A percentile compares a stretch with the other conserved stretches of the same genome.
phyloP scores from a whole-genome alignment of 2,329 filamentous ascomycete genomes.

The Cladorrhinum sp. region DNA sequence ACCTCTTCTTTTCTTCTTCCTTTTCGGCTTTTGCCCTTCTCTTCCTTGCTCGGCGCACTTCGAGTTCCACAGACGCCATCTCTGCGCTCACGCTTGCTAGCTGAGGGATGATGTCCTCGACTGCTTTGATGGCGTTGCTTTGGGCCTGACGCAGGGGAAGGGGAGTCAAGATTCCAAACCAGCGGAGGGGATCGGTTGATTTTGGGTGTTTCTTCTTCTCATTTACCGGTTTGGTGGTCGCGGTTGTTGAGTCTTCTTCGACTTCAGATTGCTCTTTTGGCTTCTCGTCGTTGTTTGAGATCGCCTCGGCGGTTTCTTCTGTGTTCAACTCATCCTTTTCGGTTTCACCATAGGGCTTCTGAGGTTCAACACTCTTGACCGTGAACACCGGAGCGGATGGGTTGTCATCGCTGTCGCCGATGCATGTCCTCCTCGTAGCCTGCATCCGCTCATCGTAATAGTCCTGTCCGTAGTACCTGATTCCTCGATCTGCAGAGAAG shows the following conservation, averaged over 20 bases:
- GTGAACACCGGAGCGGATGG: background rate
- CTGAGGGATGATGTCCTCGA: conserved; percentile 56
- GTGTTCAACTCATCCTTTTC: background rate
- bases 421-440: conserved; percentile 40
- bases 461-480: conserved; percentile 62
- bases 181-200: conserved; percentile 53
- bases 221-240: background rate
- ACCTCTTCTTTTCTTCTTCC: conserved; percentile 31
- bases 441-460: conserved; percentile 73
- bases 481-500: conserved; percentile 62
- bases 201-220: conserved; percentile 16
- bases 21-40: conserved; percentile 48
- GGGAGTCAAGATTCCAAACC: conserved; percentile 57
- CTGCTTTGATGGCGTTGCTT: conserved; percentile 49
- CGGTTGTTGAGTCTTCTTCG: background rate
- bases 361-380: background rate
- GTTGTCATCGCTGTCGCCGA: background rate
- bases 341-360: background rate
- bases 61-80: conserved; percentile 65
- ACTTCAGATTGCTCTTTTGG: conserved; percentile 7
- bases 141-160: conserved; percentile 57
- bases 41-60: conserved; percentile 62
- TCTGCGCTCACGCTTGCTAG: conserved; percentile 57
- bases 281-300: conserved; percentile 12
- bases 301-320: background rate